Evolutionary conservation across 176 grass and related monocot genomes (phyloP), one percentile per base, ranked within the genome.

Genomic region (Tillandsia fasciculata): DNA sequence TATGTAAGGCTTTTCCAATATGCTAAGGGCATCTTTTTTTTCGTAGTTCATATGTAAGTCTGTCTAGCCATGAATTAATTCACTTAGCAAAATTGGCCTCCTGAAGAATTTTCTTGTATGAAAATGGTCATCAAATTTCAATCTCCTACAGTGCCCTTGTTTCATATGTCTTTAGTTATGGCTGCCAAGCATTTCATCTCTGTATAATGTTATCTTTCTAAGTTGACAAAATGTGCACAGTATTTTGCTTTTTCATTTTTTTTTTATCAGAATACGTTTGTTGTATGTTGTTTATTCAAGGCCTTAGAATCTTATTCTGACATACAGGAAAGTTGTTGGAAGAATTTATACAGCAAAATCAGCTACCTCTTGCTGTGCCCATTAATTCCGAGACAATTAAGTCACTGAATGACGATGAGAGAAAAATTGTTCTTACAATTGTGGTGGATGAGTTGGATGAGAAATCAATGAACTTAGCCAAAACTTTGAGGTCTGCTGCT

Each of bases 341-440:
- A 70, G 86, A 93, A 59, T 97, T 99, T 86, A 87, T 99, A 78
- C 68, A 65, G 54, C 82, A 99, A 66, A 92, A 91, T 52, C 81
- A 85, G 59, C 77, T 99, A 77, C 94, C 94, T 65, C 83, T 76
- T 42, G 80, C 75, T 77, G 84, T 99, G 65, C 86, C 89, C 65
- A 80, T 85, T 57, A 80, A 52, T 20, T 77, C 50, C 70, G 86
- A 99, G 49, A 93, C 84, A 59, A 23, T 99, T 12, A 93, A 99
- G 66, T 50, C 86, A 68, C 58, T 99, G 70, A 76, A 83, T 75
- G 89, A 90, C 72, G 94, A 99, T 65, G 72, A 81, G 10, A 85
- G 94, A 77, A 99, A 92, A 76, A 78, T 93, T 51, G 74, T 97
- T 72, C 71, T 99, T 61, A 74, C 82, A 50, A 79, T 99, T 79